phyloP scores from a whole-genome alignment of 2,329 filamentous ascomycete genomes.

The Epicoccum nigrum region DNA sequence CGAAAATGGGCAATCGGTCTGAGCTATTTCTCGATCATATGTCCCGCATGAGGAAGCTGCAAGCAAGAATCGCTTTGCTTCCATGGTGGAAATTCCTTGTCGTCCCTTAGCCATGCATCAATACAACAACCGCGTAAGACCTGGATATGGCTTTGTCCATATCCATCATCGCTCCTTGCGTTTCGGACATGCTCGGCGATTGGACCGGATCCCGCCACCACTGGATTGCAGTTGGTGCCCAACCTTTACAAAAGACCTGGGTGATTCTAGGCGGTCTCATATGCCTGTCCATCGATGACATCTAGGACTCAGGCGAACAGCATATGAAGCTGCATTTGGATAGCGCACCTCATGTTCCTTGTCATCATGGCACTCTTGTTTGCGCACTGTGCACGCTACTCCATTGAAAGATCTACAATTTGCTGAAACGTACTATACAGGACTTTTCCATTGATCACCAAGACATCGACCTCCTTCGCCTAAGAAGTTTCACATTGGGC shows the following conservation, averaged over 20 bases:
- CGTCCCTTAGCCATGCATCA: too few relatives aligned
- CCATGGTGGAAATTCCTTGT: too few relatives aligned
- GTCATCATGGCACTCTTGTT: not conserved
- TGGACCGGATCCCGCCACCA: not conserved
- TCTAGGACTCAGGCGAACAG: not conserved
- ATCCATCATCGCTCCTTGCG: not conserved
- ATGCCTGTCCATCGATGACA: not conserved
- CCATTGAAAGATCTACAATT: conserved; percentile 4
- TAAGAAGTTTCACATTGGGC: conserved; percentile 78
- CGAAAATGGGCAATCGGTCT: too few relatives aligned
- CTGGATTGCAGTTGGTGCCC: conserved; percentile 7
- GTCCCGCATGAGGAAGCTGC: too few relatives aligned
- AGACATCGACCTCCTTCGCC: conserved; percentile 79
- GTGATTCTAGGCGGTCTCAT: not conserved
- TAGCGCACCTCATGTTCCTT: not conserved
- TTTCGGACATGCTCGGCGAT: conserved; percentile 5
- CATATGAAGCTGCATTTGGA: not conserved
- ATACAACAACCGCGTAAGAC: too few relatives aligned
- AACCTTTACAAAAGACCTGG: not conserved
- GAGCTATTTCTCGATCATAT: too few relatives aligned
- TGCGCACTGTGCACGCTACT: not conserved
- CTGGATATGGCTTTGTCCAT: not conserved
- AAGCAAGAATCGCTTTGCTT: too few relatives aligned
- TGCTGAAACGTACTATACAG: conserved; percentile 53
- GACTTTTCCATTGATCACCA: conserved; percentile 76